Evolutionary conservation across 169 alveolate species (phyloP).

Genomic region (Babesia ovis): DNA sequence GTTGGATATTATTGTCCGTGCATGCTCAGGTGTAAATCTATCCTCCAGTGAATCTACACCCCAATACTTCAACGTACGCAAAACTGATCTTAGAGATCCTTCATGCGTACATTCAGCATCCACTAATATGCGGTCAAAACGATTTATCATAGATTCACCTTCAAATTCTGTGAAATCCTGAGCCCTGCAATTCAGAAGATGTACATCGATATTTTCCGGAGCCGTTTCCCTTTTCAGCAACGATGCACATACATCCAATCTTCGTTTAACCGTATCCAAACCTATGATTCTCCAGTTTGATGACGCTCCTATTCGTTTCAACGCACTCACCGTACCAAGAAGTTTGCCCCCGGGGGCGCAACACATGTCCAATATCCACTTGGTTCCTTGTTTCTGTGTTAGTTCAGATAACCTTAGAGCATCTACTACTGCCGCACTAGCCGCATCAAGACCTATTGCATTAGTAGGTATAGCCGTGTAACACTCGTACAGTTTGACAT

Average conservation of each 20-base stretch:
- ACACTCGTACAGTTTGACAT: conserved; percentile 44
- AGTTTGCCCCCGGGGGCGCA: conserved; percentile 99
- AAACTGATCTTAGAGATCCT: conserved; percentile 90
- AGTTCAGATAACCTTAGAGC: conserved; percentile 45
- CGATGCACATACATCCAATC: conserved; percentile 89
- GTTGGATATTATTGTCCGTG: conserved; percentile 87
- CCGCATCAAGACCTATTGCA: conserved; percentile 61
- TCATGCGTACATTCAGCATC: conserved; percentile 97
- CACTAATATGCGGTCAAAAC: conserved; percentile 89
- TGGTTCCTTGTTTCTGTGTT: neutral
- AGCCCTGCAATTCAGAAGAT: conserved; percentile 19
- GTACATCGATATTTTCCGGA: conserved; percentile 41
- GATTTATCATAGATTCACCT: conserved; percentile 67
- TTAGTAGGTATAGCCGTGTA: conserved; percentile 15
- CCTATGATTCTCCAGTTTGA: conserved; percentile 89
- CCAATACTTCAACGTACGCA: conserved; percentile 87
- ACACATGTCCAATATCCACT: conserved; percentile 91
- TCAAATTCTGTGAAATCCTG: conserved; percentile 51
- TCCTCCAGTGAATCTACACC: conserved; percentile 54
- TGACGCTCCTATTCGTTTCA: conserved; percentile 62
- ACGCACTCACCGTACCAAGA: conserved; percentile 86
- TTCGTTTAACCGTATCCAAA: conserved; percentile 88
- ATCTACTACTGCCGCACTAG: conserved; percentile 71
- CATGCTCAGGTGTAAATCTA: conserved; percentile 50
- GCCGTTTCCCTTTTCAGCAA: conserved; percentile 85